Evolutionary conservation across 257 asterid genomes (phyloP).

Genomic region (Ocimum tenuiflorum): DNA sequence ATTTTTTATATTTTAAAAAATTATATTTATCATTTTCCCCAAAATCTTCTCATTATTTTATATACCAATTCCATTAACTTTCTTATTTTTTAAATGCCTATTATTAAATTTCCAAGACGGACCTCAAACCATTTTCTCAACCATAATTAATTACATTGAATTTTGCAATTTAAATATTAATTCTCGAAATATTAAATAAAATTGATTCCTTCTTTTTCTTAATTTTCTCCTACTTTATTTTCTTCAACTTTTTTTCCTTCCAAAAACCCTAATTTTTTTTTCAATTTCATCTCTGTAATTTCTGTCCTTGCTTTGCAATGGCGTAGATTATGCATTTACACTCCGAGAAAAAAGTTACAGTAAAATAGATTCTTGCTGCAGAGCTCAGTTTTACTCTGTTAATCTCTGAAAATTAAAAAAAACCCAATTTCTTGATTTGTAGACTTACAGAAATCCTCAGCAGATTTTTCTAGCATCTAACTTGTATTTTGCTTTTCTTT

Average conservation of each 20-base stretch:
- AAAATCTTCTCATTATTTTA: conserved; percentile 20
- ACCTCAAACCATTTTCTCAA: conserved; percentile 78
- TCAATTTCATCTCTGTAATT: conserved; percentile 21
- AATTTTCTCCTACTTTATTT: conserved; percentile 36
- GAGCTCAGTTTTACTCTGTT: conserved; percentile 31
- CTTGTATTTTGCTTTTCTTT: conserved; percentile 2
- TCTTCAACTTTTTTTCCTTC: conserved; percentile 29
- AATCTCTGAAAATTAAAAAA: conserved; percentile 33
- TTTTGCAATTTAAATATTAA: conserved; percentile 57
- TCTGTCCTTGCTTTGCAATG: conserved; percentile 41
- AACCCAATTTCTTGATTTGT: conserved; percentile 20
- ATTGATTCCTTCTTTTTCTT: conserved; percentile 30
- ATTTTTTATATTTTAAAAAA: conserved; percentile 27
- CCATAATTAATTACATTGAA: conserved; percentile 65
- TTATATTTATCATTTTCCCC: conserved; percentile 25
- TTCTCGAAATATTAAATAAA: conserved; percentile 20
- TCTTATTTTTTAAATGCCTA: conserved; percentile 30
- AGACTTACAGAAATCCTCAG: conserved; percentile 31
- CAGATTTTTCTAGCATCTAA: conserved; percentile 24
- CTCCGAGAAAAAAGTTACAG: conserved; percentile 20
- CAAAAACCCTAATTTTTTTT: conserved; percentile 49
- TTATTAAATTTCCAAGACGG: conserved; percentile 79
- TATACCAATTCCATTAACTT: conserved; percentile 41
- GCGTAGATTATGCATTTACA: conserved; percentile 27
- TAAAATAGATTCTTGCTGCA: conserved; percentile 26